A percentile compares a stretch with the other conserved stretches of the same genome.
Evolutionary conservation across 192 early-diverging fungal species (phyloP).

Genomic region (Coemansia guatemalensis): DNA sequence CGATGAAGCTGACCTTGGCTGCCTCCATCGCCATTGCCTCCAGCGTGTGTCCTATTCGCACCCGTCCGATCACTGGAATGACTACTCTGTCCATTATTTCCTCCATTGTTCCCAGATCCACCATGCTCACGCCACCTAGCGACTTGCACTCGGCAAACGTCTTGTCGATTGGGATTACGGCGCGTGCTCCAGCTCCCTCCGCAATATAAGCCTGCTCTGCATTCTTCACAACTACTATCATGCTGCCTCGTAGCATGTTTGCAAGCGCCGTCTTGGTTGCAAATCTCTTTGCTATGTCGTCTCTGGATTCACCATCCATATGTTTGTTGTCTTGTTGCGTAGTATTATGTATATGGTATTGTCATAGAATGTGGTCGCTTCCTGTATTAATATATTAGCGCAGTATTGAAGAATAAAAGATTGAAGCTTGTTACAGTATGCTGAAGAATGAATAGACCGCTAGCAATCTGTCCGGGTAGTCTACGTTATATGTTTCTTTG

Average conservation of each 20-base stretch:
- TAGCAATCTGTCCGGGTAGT: background rate
- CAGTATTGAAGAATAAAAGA: background rate
- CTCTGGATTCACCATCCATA: background rate
- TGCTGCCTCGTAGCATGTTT: conserved; percentile 83
- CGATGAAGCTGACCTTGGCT: conserved; percentile 4
- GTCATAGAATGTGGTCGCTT: background rate
- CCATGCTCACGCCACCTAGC: conserved; percentile 91
- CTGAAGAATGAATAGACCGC: background rate
- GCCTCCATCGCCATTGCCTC: conserved; percentile 72
- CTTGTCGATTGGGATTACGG: conserved; percentile 94
- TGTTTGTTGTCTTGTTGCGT: background rate
- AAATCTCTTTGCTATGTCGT: background rate
- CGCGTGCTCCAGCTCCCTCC: conserved; percentile 89
- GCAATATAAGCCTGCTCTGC: conserved; percentile 91
- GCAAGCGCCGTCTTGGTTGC: conserved; percentile 2
- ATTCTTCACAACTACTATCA: conserved; percentile 96
- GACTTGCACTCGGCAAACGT: conserved; percentile 86
- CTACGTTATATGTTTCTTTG: background rate
- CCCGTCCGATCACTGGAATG: conserved; percentile 97
- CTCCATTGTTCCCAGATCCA: conserved; percentile 90
- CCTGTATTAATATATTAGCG: background rate
- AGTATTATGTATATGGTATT: background rate
- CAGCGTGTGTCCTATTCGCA: conserved; percentile 93
- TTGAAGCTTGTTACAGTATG: background rate
- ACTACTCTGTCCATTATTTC: conserved; percentile 87